These are phyloP conservation scores for Schwanniomyces etchellsii DNA, from an alignment of 1,139 yeast genomes.

Conservation along the genomic window DNA sequence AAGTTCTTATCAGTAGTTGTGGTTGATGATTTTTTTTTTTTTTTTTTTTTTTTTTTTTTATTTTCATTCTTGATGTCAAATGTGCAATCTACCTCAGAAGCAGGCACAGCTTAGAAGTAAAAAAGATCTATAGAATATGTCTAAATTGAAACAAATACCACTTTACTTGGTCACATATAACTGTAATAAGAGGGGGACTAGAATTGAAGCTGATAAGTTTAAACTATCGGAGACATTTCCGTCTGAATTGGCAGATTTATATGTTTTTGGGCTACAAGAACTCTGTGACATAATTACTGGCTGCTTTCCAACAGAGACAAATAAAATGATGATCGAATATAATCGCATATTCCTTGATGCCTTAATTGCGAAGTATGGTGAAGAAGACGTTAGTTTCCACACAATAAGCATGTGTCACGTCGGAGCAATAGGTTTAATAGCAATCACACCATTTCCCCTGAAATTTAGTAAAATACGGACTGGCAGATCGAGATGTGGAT, in stretches of 20 bases:
- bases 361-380: conserved; percentile 27
- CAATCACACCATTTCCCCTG: conserved; percentile 43
- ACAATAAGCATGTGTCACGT: conserved; percentile 41
- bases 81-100: too few relatives aligned
- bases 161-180: conserved; percentile 37
- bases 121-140: too few relatives aligned
- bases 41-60: too few relatives aligned
- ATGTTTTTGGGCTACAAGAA: conserved; percentile 75
- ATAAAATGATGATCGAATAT: conserved; percentile 34
- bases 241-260: conserved; percentile 33
- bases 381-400: conserved; percentile 28
- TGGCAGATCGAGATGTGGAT: conserved; percentile 49
- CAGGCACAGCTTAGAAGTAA: too few relatives aligned
- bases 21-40: too few relatives aligned
- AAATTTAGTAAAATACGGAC: conserved; percentile 21
- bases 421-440: conserved; percentile 65
- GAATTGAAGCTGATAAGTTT: conserved; percentile 17
- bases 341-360: conserved; percentile 35
- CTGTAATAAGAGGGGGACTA: conserved; percentile 25
- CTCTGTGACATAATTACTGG: conserved; percentile 62
- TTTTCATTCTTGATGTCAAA: too few relatives aligned
- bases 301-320: conserved; percentile 37
- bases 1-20: too few relatives aligned
- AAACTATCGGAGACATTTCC: conserved; percentile 27
- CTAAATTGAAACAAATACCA: conserved; percentile 6